Base-by-base conservation (phyloP, 495 filamentous ascomycete genomes). In the Terfezia claveryi region DNA sequence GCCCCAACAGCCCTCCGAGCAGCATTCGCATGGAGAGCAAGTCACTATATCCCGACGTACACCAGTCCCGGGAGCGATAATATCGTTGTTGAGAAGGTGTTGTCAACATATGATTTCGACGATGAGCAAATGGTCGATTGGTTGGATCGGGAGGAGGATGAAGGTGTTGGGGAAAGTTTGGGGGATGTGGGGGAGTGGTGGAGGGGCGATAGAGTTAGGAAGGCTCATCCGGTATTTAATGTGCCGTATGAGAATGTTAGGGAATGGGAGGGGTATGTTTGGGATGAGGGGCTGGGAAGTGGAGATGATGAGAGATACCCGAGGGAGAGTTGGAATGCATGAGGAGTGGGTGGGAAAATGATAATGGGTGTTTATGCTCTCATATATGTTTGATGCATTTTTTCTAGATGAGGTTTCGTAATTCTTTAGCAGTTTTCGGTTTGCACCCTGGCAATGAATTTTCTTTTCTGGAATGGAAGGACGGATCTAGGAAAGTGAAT, bases 151-250 rank as follows among this genome's bases (percentile, higher is more conserved):
- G n/a, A 16, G 3, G 23, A 32, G 27, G 50, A 51, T 51, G 50
- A 51, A 17, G 50, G n/a, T n/a, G 50, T 51, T 4, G n/a, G 50
- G 23, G 63, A 61, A 23, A 55, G 53, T 8, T 52, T 50, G 2
- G 54, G 41, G n/a, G 72, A 70, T 23, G 63, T 60, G 49, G 74
- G 73, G 62, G 63, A 76, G 54, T 78, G 69, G 57, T 68, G 70
- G 37, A 71, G 74, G 27, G 67, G 70, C 46, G 72, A 79, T 58
- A 63, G 72, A 36, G 69, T 83, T 49, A 68, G 57, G 52, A 72
- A 70, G 17, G 71, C 85, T 36, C 86, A 96, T 67, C 91, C 91
- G 10, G 72, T 95, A 23, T 95, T 81, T 71, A 81, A 85, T 54
- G 80, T 95, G 53, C 86, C 87, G 12, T 78, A 79, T 68, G 72